Percentiles rank a stretch among this genome's conserved stretches.
phyloP scores from a whole-genome alignment of 306 rosid genomes.

The Quercus agrifolia region DNA sequence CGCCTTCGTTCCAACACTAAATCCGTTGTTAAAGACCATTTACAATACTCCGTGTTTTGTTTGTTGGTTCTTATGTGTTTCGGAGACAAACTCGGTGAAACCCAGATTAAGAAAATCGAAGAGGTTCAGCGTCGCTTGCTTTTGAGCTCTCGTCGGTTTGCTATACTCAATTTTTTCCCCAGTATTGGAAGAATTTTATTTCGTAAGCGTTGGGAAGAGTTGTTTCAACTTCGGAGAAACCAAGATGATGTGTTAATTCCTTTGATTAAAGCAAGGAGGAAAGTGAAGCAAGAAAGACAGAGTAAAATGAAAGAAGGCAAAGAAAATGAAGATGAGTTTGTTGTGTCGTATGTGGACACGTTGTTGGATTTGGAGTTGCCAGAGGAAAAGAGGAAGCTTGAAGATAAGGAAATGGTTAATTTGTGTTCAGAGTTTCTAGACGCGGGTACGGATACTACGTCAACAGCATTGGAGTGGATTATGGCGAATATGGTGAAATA shows the following conservation, averaged over 20 bases:
- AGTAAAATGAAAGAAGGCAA: too few species aligned
- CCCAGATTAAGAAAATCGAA: background rate
- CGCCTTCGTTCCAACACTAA: background rate
- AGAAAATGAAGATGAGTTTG: background rate
- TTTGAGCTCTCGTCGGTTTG: background rate
- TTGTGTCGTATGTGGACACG: slow-evolving; percentile 1
- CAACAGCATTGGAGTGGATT: background rate
- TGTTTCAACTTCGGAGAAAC: background rate
- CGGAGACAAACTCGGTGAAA: slow-evolving; percentile 1
- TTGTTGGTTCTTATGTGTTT: slow-evolving; percentile 1
- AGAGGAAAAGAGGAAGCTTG: background rate
- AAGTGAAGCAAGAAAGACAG: background rate
- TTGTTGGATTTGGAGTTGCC: slow-evolving; percentile 4
- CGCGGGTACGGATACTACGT: background rate
- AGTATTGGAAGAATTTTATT: background rate
- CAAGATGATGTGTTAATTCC: background rate
- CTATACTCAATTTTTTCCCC: background rate
- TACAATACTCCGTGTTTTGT: slow-evolving; percentile 1
- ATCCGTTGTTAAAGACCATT: background rate
- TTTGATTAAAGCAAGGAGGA: background rate
- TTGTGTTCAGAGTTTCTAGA: background rate
- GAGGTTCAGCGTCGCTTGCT: background rate
- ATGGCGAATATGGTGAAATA: slow-evolving; percentile 1
- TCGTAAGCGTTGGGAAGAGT: background rate
- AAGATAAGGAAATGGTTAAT: background rate